phyloP scores from a whole-genome alignment of 2,329 filamentous ascomycete species.

The Colletotrichum brevisporum region DNA sequence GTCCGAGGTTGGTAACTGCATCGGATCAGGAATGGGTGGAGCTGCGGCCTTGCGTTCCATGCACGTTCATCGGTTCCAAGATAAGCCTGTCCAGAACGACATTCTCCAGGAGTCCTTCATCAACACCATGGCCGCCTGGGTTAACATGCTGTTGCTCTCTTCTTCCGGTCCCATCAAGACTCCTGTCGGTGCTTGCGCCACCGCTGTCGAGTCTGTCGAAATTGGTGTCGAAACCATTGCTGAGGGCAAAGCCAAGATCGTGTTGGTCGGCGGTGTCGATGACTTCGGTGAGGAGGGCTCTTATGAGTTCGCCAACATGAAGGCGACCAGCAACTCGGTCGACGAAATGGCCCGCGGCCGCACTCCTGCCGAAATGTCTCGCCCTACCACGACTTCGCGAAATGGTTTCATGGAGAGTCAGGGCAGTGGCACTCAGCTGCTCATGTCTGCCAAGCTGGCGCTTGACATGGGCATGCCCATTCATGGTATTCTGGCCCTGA shows the following conservation, averaged over 20 bases:
- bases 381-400: conserved; percentile 95
- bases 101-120: conserved; percentile 99
- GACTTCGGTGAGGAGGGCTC: conserved; percentile 99
- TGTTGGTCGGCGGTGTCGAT: conserved; percentile 98
- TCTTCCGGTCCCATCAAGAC: conserved; percentile 99
- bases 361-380: conserved; percentile 97
- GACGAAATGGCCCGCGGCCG: conserved; percentile 96
- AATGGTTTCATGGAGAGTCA: conserved; percentile 99
- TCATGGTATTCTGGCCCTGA: conserved; percentile 93
- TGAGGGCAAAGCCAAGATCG: conserved; percentile 97
- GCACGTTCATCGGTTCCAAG: conserved; percentile 97
- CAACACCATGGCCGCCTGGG: conserved; percentile 99
- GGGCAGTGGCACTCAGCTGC: conserved; percentile 96
- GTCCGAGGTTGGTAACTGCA: conserved; percentile 97
- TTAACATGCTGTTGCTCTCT: conserved; percentile 98
- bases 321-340: conserved; percentile 97
- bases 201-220: conserved; percentile 96
- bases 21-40: conserved; percentile 98
- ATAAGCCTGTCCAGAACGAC: conserved; percentile 98
- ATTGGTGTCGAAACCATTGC: conserved; percentile 99
- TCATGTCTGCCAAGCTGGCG: conserved; percentile 97
- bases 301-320: conserved; percentile 99
- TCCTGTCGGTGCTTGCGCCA: conserved; percentile 96
- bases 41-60: conserved; percentile 92
- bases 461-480: conserved; percentile 99